Conservation (phyloP, 768 basidiomycete species). For the Suillus sp. region DNA sequence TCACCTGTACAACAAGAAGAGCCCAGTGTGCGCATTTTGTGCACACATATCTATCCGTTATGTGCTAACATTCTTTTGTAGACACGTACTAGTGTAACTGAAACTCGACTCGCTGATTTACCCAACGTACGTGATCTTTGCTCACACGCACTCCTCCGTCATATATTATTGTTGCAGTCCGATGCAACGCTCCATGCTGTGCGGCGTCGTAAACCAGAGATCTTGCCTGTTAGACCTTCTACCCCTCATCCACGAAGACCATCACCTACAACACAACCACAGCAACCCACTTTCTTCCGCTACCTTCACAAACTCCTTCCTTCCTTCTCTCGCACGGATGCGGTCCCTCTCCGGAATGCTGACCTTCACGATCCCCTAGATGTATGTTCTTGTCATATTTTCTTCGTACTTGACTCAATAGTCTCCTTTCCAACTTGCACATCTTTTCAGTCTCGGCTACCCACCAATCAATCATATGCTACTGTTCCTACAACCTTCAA, state of each 20-base stretch:
- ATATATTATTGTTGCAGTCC: background rate
- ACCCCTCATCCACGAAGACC: background rate
- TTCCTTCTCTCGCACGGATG: background rate
- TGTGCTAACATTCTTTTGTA: background rate
- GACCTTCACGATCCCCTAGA: background rate
- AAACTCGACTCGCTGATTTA: background rate
- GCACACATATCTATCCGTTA: background rate
- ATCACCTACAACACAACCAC: background rate
- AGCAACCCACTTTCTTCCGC: background rate
- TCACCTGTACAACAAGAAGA: too few species aligned
- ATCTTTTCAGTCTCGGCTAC: too few species aligned
- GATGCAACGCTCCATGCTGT: background rate
- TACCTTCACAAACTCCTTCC: background rate
- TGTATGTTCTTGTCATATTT: background rate
- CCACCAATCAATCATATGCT: too few species aligned
- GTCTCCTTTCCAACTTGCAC: background rate
- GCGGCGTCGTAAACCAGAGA: background rate
- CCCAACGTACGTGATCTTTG: background rate
- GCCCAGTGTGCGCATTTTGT: too few species aligned
- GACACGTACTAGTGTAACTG: background rate
- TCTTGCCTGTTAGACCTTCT: background rate
- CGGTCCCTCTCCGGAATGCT: background rate
- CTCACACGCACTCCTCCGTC: background rate
- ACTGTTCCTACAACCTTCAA: too few species aligned
- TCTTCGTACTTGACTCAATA: background rate